Conservation (phyloP, 2,329 filamentous ascomycete genomes). For the Fusarium sp. region DNA sequence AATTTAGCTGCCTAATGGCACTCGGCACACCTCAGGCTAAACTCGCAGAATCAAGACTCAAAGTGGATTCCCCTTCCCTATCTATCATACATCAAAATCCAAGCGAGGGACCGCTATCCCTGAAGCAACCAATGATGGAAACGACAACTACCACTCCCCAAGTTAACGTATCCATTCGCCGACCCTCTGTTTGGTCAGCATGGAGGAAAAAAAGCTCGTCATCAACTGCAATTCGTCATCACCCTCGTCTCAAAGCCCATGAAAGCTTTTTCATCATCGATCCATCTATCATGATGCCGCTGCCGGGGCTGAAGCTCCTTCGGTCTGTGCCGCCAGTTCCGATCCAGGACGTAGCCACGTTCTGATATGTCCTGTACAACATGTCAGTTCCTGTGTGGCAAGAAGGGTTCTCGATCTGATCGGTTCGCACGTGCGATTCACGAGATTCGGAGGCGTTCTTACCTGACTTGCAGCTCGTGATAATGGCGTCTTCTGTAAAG, state of each 20-base stretch:
- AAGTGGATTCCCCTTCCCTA: conserved; percentile 28
- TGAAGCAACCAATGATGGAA: conserved; percentile 31
- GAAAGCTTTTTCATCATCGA: conserved; percentile 20
- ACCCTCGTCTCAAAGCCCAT: conserved; percentile 18
- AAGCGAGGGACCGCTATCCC: conserved; percentile 18
- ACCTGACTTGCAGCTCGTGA: conserved; percentile 94
- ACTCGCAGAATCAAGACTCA: conserved; percentile 13
- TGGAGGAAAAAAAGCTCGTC: conserved; percentile 11
- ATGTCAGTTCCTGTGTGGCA: conserved; percentile 29
- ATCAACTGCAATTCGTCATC: conserved; percentile 30
- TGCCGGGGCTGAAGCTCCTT: conserved; percentile 34
- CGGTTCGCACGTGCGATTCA: conserved; percentile 14
- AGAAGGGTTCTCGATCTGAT: conserved; percentile 13
- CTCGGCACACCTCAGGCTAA: conserved; percentile 15
- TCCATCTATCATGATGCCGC: conserved; percentile 32
- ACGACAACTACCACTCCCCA: conserved; percentile 30
- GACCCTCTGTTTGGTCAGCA: conserved; percentile 6
- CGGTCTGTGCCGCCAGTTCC: conserved; percentile 43
- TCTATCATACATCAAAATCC: conserved; percentile 23
- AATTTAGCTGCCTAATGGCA: conserved; percentile 22
- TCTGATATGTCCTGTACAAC: conserved; percentile 73
- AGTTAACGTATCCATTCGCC: conserved; percentile 23
- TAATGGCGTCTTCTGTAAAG: conserved; percentile 94
- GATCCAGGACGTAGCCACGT: conserved; percentile 76
- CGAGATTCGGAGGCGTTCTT: conserved; percentile 49